Evolutionary conservation across 805 yeast species (phyloP).

Genomic region (Deakozyma indianensis): DNA sequence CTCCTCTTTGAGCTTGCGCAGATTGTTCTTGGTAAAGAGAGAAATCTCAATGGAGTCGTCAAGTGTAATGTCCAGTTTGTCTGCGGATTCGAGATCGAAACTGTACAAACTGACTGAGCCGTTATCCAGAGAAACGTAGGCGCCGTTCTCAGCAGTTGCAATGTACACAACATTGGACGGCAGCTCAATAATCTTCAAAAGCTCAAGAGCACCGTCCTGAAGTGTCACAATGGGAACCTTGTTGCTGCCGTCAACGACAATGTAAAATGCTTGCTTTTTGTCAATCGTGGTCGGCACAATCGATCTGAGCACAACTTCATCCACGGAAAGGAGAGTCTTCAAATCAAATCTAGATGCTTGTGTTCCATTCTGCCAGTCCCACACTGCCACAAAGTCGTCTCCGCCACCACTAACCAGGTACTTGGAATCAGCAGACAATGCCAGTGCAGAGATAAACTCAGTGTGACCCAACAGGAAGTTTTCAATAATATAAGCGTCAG

Average conservation of each 20-base stretch:
- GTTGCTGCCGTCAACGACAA: slow-evolving; percentile 8
- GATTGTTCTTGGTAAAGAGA: slow-evolving; percentile 3
- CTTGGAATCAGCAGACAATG: slow-evolving; percentile 36
- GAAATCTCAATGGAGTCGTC: slow-evolving; percentile 2
- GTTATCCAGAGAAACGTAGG: not conserved
- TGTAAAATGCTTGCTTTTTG: slow-evolving; percentile 3
- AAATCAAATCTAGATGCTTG: too few species aligned
- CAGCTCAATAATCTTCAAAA: not conserved
- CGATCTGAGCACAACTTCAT: too few species aligned
- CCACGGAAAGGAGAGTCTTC: too few species aligned
- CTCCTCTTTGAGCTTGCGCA: slow-evolving; percentile 7
- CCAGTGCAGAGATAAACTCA: slow-evolving; percentile 62
- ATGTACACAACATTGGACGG: slow-evolving; percentile 5
- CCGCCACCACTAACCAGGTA: slow-evolving; percentile 82
- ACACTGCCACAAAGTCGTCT: slow-evolving; percentile 53
- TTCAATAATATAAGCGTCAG: slow-evolving; percentile 63
- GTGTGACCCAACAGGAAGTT: slow-evolving; percentile 78
- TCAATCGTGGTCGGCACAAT: slow-evolving; percentile 6
- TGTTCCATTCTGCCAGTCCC: slow-evolving; percentile 62
- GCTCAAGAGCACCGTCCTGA: not conserved
- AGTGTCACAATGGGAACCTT: slow-evolving; percentile 5
- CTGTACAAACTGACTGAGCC: not conserved
- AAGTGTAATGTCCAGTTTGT: not conserved
- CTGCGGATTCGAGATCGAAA: not conserved
- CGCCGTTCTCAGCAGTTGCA: slow-evolving; percentile 5